Evolutionary conservation across 257 asterid species (phyloP), one percentile per base, ranked within the genome.

Genomic region (Knoxia roxburghii): DNA sequence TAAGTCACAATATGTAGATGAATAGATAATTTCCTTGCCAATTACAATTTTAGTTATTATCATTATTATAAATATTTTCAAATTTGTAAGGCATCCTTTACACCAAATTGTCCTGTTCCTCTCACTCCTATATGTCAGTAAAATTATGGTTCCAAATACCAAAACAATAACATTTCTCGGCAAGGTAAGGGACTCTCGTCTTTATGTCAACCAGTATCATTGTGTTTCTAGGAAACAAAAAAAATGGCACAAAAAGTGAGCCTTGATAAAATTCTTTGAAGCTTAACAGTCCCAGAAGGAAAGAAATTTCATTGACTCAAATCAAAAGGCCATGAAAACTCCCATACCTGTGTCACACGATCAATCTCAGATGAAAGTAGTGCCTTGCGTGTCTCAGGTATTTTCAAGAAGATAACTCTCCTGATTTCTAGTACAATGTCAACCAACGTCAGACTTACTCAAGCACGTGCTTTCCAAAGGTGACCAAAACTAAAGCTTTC

Each of bases 381-480:
- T 64, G 78, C 84, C 76, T 87, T 88, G 62, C 95, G 87, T 6
- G 89, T 87, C 76, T 90, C 97, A 0, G 97, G 97, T 61, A 93
- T 95, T 84, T 86, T 88, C 64, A 82, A 86, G 85, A 88, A 78
- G 50, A 93, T 89, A 75, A 73, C 76, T 82, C 82, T 88, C 92
- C 95, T 85, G 79, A 93, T 85, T 76, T 93, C 99, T 79, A 72
- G 71, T 58, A 68, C 60, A 78, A 62, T 26, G 54, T 37, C 46
- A 66, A 37, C 72, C 55, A 24, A 70, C 39, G 76, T 67, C 81
- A 84, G 46, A 64, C 55, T 35, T 20, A 76, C 73, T 46, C 29
- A 30, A 49, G 39, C 14, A 43, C 17, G 7, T 15, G 4, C 63
- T 18, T 68, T 68, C 27, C 50, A 21, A 35, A 5, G 37, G 50